Base-by-base conservation (phyloP, 345 rosid genomes). In the Murraya koenigii region DNA sequence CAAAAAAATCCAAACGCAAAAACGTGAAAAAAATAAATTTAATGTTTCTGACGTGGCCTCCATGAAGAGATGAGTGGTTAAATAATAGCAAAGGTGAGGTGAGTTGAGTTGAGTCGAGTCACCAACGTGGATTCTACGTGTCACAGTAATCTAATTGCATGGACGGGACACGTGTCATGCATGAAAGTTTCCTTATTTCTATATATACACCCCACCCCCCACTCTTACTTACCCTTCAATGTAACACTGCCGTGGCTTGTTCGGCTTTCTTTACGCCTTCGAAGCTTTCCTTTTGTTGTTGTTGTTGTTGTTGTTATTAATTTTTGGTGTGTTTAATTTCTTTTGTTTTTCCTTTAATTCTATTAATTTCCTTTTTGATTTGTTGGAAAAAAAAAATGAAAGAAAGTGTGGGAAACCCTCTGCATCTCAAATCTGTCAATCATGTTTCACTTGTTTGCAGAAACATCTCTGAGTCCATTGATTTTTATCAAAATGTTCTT, bases 361-460 rank as follows among this genome's bases (percentile, higher is more conserved):
- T 44, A 44, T 44, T 44, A 13, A 44, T 44, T 3, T 10, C 49
- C 49, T 13, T 13, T 14, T 44, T 44, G 49, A 44, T 44, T 44
- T 44, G 49, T 17, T 52, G 22, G 1, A 49, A 17, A 15, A 4
- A 20, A 55, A 80, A 75, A 74, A 82, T 83, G 92, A 85, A 86
- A 82, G 92, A 75, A 72, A 83, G 26, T 60, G 35, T 61, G 15
- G 85, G 74, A 75, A 95, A 90, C 80, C 98, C 99, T 55, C 88
- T 95, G 7, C 88, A 86, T 67, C 89, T 95, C 33, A 91, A 84
- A 86, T 90, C 97, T 5, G 74, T 95, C 84, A 93, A 95, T 80
- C 99, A 95, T 79, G 85, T 95, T 2, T 95, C 98, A 0, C 84
- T 90, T 41, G 82, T 92, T 0, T 93, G 97, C 78, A 73, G 89